Base-by-base conservation (phyloP, 345 rosid genomes). In the Alliaria petiolata region DNA sequence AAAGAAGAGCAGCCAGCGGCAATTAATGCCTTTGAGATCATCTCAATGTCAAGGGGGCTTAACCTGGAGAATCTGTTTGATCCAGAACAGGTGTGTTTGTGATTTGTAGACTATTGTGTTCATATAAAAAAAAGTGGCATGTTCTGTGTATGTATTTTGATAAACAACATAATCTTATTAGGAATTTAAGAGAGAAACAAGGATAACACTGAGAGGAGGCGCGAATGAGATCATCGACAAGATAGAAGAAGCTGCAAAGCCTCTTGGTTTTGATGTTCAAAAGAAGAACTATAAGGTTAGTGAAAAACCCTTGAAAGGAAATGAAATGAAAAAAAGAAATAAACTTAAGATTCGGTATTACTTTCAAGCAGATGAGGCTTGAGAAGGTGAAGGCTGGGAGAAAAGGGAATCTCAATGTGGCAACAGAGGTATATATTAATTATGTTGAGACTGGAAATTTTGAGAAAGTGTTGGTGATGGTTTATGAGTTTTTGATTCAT, bases 21-120 rank as follows among this genome's bases (percentile, higher is more conserved):
- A 4, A 91, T 95, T 85, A 95, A 91, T 59, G 99, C 99, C 17
- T 95, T 95, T 34, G 97, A 95, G 78, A 80, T 95, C 64, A 95
- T 95, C 69, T 85, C 97, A 22, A 81, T 95, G 95, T 91, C 99
- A 12, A 91, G 81, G 34, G 97, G 96, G 57, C 84, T 95, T 70
- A 88, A 95, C 81, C 83, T 95, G 11, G 97, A 68, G 76, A 91
- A 95, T 79, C 80, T 95, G 70, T 86, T 95, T 65, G 96, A 85
- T 38, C 76, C 68, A 38, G 96, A 89, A 66, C 91, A 91, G 98
- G 98, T 91, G n/a, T n/a, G n/a, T n/a, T 67, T 70, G 82, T 74
- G 14, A 46, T 66, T 38, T 46, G 34, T 51, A 2, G 19, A 5
- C n/a, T 17, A 5, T 15, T 58, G 31, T 66, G 3, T 30, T 54